Evolutionary conservation across 768 basidiomycete species (phyloP), one percentile per base, ranked within the genome.

Genomic region (Tulasnella sp.): DNA sequence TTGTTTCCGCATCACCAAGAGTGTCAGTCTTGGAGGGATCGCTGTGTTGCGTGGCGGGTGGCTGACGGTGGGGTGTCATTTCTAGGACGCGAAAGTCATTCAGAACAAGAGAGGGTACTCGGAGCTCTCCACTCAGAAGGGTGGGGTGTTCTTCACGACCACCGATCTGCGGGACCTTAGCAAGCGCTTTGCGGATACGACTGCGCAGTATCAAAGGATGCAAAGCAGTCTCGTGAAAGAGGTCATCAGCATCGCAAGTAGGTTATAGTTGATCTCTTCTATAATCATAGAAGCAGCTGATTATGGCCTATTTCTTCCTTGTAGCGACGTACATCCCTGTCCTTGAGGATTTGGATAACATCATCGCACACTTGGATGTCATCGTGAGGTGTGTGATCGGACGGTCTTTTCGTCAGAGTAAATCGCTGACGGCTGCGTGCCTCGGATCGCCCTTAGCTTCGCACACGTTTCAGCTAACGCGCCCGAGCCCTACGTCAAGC

Each of bases 291-390:
- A 36, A 39, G 68, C n/a, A n/a, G n/a, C n/a, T n/a, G n/a, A n/a
- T n/a, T n/a, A n/a, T n/a, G n/a, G n/a, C n/a, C n/a, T n/a, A n/a
- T n/a, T n/a, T n/a, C n/a, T n/a, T n/a, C n/a, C n/a, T 19, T 52
- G 8, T 26, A 96, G 96, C 92, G 1, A 95, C 95, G 1, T 98
- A 99, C 78, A 89, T 89, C 0, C 90, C 93, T 7, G 89, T 97
- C 2, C 81, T 99, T 35, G 95, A 98, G 79, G 84, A 83, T 8
- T 81, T 97, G 73, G 94, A 98, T 78, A 86, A 85, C 73, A 82
- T 94, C 32, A 81, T 99, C 64, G 97, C 97, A 0, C 89, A 95
- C 77, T 80, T 98, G 26, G 97, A 99, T 78, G 94, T 98, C 6
- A 89, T 95, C 64, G 76, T 94, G 37, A 94, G 94, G 95, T 92